Percentiles rank a stretch among this genome's conserved stretches.
Evolutionary conservation across 2,329 filamentous ascomycete genomes (phyloP).

Genomic region (Zymoseptoria crescenta): DNA sequence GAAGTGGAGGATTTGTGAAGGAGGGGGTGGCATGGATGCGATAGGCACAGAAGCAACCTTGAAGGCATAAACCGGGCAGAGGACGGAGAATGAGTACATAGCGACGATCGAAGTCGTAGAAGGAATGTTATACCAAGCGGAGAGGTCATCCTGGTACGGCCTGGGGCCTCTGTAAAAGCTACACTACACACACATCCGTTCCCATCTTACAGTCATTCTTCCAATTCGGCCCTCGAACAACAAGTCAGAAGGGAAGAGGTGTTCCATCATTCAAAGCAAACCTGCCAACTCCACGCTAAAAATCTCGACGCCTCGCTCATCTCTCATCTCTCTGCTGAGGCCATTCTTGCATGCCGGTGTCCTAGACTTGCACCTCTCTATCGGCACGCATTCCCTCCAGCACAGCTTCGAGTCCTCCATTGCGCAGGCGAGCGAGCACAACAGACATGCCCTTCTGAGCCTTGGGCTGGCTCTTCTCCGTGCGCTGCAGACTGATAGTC

Average conservation of each 20-base stretch:
- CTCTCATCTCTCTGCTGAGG: background rate
- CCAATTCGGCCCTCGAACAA: background rate
- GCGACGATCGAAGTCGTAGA: background rate
- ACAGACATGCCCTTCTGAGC: constrained; percentile 77
- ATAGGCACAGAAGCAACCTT: no score
- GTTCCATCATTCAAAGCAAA: background rate
- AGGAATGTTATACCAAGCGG: constrained; percentile 1
- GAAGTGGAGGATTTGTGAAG: constrained; percentile 34
- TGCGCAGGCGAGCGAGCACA: constrained; percentile 63
- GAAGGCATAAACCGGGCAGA: background rate
- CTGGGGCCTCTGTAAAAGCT: constrained; percentile 12
- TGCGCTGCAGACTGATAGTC: constrained; percentile 67
- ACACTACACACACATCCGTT: constrained; percentile 4
- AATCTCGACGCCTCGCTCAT: background rate
- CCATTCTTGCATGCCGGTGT: background rate
- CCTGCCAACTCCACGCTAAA: constrained; percentile 12
- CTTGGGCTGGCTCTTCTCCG: constrained; percentile 69
- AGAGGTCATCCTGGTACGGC: constrained; percentile 13
- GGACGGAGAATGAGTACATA: background rate
- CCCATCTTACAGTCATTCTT: constrained; percentile 1
- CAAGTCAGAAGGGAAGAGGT: constrained; percentile 1
- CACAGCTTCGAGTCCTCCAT: constrained; percentile 60
- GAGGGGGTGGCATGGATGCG: background rate
- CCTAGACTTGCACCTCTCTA: constrained; percentile 23
- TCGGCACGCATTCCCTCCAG: constrained; percentile 63